Percentiles rank a stretch among this genome's conserved stretches.
phyloP scores from a whole-genome alignment of 371 early-diverging fungal genomes.

The Umbelopsis sp. region DNA sequence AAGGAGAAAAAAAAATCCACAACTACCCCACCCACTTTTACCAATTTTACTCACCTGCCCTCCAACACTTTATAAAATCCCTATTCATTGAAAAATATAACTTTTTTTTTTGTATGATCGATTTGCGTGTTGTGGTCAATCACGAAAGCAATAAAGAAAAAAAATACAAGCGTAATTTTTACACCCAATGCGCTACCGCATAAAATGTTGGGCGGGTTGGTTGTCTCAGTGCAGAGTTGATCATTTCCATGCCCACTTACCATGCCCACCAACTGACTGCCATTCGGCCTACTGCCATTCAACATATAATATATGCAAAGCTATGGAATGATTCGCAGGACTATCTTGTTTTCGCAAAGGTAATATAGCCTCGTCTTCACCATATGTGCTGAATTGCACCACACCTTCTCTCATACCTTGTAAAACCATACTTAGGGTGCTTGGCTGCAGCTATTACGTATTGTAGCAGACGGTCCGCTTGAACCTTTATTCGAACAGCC shows the following conservation, averaged over 20 bases:
- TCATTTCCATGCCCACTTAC: not conserved
- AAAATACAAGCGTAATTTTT: no score
- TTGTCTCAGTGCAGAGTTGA: not conserved
- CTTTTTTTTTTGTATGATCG: no score
- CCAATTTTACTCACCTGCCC: no score
- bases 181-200: no score
- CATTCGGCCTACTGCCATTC: constrained; percentile 2
- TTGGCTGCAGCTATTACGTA: constrained; percentile 1
- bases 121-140: no score
- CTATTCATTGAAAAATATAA: no score
- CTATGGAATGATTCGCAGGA: constrained; percentile 12
- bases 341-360: constrained; percentile 6
- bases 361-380: not conserved
- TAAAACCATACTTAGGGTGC: not conserved
- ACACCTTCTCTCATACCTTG: no score
- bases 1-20: not conserved
- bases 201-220: not conserved
- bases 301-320: constrained; percentile 8
- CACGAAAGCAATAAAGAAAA: no score
- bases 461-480: constrained; percentile 16
- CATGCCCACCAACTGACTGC: constrained; percentile 12
- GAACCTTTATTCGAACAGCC: constrained; percentile 33
- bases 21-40: not conserved
- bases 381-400: no score
- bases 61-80: no score